Conservation (phyloP, 495 filamentous ascomycete genomes). For the Penicillium arizonense region DNA sequence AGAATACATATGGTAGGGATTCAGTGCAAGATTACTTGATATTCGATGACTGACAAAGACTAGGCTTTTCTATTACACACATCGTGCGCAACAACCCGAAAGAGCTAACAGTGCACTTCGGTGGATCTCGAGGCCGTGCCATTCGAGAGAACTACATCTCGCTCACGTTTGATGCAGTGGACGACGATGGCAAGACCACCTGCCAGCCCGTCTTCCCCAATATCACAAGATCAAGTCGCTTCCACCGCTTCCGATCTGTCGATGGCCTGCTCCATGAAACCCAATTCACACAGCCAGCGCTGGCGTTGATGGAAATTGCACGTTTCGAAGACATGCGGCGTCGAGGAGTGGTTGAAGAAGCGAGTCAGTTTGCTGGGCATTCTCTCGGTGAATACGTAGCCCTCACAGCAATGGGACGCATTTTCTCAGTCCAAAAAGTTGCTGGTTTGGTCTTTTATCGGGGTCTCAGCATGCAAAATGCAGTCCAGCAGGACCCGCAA, state of each 20-base stretch:
- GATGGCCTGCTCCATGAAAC: slow-evolving; percentile 37
- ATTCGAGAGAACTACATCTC: slow-evolving; percentile 38
- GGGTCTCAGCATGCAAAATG: slow-evolving; percentile 40
- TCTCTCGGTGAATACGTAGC: slow-evolving; percentile 43
- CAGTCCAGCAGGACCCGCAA: slow-evolving; percentile 27
- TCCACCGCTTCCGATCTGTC: slow-evolving; percentile 1
- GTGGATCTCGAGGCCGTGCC: slow-evolving; percentile 29
- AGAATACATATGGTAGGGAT: slow-evolving; percentile 35
- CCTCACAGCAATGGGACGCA: slow-evolving; percentile 24
- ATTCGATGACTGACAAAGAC: background rate
- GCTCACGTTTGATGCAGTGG: slow-evolving; percentile 18
- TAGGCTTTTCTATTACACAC: slow-evolving; percentile 36
- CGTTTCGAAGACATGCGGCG: slow-evolving; percentile 28
- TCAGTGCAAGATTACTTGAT: background rate
- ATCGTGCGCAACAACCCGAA: slow-evolving; percentile 42
- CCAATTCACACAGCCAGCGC: slow-evolving; percentile 42
- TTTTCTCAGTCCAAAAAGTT: slow-evolving; percentile 27
- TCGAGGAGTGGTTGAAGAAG: slow-evolving; percentile 25
- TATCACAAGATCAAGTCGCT: slow-evolving; percentile 12
- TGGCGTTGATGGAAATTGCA: slow-evolving; percentile 37
- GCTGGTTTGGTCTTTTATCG: slow-evolving; percentile 40
- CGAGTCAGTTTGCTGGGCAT: slow-evolving; percentile 36
- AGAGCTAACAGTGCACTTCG: slow-evolving; percentile 39
- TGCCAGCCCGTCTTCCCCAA: slow-evolving; percentile 17
- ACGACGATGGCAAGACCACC: slow-evolving; percentile 9